These are phyloP conservation scores for Otatea glauca DNA, from an alignment of 176 grass and related monocot genomes.

Conservation along the genomic window DNA sequence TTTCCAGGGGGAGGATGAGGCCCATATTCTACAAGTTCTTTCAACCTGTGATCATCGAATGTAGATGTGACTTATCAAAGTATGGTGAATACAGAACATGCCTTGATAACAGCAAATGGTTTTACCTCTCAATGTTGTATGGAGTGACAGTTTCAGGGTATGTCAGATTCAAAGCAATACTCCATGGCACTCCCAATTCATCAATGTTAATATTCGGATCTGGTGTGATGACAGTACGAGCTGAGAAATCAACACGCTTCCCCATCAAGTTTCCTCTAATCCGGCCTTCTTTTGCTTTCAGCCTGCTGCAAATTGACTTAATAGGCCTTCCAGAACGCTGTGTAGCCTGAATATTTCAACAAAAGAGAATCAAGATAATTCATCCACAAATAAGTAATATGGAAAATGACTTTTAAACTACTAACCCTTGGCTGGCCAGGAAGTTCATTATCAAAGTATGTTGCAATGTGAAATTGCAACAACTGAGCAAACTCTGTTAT, in stretches of 20 bases:
- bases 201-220: constrained; percentile 99
- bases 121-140: constrained; percentile 96
- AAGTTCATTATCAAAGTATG: constrained; percentile 99
- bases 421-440: constrained; percentile 90
- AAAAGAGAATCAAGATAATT: constrained; percentile 23
- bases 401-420: background rate
- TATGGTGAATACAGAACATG: background rate
- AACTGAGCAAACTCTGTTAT: constrained; percentile 97
- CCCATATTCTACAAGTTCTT: constrained; percentile 96
- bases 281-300: constrained; percentile 97
- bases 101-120: background rate
- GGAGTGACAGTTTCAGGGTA: constrained; percentile 98
- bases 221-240: constrained; percentile 88
- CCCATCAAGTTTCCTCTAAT: constrained; percentile 99
- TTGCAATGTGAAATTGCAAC: constrained; percentile 97
- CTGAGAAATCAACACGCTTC: constrained; percentile 98
- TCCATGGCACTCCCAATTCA: constrained; percentile 94
- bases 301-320: constrained; percentile 96
- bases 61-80: constrained; percentile 28
- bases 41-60: constrained; percentile 58
- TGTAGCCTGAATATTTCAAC: constrained; percentile 67
- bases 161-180: constrained; percentile 94
- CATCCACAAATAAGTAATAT: background rate
- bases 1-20: constrained; percentile 92
- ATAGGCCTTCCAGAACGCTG: constrained; percentile 95